Base-by-base conservation (phyloP, 2,329 filamentous ascomycete genomes). In the Cordyceps javanica region DNA sequence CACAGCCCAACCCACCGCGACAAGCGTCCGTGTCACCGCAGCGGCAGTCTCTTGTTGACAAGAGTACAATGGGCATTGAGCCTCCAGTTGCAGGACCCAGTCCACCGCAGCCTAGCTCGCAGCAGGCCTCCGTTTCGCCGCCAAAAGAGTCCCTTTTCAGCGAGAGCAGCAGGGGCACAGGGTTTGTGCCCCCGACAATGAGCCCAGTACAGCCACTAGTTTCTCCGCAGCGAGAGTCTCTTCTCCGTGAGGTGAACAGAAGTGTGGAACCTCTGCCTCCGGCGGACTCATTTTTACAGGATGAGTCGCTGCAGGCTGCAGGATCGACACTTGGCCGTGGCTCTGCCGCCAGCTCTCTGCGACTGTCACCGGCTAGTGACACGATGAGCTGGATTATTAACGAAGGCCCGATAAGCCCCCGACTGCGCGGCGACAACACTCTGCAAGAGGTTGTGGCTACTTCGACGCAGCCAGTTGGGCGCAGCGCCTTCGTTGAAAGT, bases 311-410 rank as follows among this genome's bases (percentile, higher is more conserved):
- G n/a, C 34, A 10, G 25, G 30, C 7, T 9, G 16, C 32, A 16
- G 28, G 28, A 32, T 21, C 26, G 45, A 28, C 44, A 5, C 8
- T n/a, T 9, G 55, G 28, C 5, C 65, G 62, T 21, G 66, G 61
- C 8, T 72, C 71, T 6, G 61, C 62, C 2, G 62, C 67, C 4
- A 73, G 69, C 60, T 74, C 74, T 0, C 63, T 70, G 60, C 69
- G 62, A 28, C 68, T 63, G 44, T 67, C 63, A 36, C 69, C 62
- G 23, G 64, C 60, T 5, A 70, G 66, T 46, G 73, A 72, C 32
- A 73, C 67, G 19, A 75, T 77, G 74, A 77, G 73, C 57, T 78
- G 76, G 77, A 65, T 77, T 42, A 70, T 66, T 1, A 62, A 66
- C 9, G 71, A 72, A 58, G 72, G 70, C 0, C 70, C 72, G 0